Conservation (phyloP, 108 stramenopile genomes). For the Epithemia pelagica region DNA sequence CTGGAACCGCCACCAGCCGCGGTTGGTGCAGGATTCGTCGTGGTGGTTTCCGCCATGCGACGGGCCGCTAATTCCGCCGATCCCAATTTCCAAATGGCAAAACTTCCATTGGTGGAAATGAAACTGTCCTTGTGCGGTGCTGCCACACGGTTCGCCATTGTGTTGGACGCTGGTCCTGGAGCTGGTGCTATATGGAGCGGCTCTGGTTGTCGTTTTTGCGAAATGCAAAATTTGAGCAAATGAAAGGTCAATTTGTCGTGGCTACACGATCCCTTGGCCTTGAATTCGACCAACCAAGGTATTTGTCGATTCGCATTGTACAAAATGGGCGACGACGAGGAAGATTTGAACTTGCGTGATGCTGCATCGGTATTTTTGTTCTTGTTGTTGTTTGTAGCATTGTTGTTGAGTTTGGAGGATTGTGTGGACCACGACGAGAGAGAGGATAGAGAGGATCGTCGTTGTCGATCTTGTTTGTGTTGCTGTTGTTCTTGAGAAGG, state of each 20-base stretch:
- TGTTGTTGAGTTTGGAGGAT: not conserved
- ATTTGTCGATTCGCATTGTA: constrained; percentile 75
- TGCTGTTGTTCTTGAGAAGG: not conserved
- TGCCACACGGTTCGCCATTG: too few relatives aligned
- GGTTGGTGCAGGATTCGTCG: not conserved
- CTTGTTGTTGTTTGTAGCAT: not conserved
- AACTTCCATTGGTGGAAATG: constrained; percentile 52
- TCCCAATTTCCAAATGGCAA: constrained; percentile 60
- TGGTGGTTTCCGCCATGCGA: not conserved
- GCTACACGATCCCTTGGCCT: constrained; percentile 53
- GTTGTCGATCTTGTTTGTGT: not conserved
- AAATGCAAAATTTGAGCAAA: constrained; percentile 40
- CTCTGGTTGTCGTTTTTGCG: constrained; percentile 49
- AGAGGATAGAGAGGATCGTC: constrained; percentile 23
- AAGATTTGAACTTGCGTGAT: not conserved
- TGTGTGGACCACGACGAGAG: constrained; percentile 65
- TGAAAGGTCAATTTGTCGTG: constrained; percentile 59
- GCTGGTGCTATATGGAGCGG: constrained; percentile 1
- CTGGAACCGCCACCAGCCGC: not conserved
- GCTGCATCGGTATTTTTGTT: not conserved
- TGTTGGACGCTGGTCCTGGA: not conserved
- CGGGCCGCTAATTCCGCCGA: not conserved
- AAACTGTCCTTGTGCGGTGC: not conserved
- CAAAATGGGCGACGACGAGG: not conserved
- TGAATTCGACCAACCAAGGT: constrained; percentile 68